phyloP scores from a whole-genome alignment of 345 rosid genomes.

The Lumnitzera littorea region DNA sequence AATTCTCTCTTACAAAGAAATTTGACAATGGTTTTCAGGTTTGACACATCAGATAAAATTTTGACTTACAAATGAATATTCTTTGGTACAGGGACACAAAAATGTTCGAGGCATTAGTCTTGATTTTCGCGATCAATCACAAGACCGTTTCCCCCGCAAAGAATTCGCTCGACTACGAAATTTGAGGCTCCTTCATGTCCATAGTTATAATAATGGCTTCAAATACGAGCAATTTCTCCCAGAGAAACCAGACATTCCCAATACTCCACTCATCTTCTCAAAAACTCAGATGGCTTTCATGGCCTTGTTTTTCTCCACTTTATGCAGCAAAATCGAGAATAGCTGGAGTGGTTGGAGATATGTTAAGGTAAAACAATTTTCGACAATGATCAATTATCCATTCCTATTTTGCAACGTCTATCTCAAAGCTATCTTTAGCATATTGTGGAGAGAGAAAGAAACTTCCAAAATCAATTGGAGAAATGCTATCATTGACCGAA shows the following conservation, averaged over 20 bases:
- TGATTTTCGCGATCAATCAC: too few relatives aligned
- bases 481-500: not conserved
- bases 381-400: not conserved
- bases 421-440: not conserved
- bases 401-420: not conserved
- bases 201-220: too few relatives aligned
- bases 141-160: too few relatives aligned
- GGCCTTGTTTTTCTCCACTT: not conserved
- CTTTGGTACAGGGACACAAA: not conserved
- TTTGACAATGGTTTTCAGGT: too few relatives aligned
- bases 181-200: not conserved
- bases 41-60: not conserved
- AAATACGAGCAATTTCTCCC: too few relatives aligned
- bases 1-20: too few relatives aligned
- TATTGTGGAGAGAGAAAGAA: not conserved
- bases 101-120: not conserved
- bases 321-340: not conserved
- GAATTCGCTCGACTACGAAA: too few relatives aligned
- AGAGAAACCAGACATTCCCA: too few relatives aligned
- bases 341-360: constrained; percentile 3
- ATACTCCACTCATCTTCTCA: not conserved
- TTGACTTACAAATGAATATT: not conserved
- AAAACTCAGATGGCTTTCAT: constrained; percentile 1
- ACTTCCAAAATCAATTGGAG: not conserved
- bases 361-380: not conserved